These are phyloP conservation scores for Talaromyces adpressus DNA, from an alignment of 495 filamentous ascomycete genomes.

Conservation along the genomic window DNA sequence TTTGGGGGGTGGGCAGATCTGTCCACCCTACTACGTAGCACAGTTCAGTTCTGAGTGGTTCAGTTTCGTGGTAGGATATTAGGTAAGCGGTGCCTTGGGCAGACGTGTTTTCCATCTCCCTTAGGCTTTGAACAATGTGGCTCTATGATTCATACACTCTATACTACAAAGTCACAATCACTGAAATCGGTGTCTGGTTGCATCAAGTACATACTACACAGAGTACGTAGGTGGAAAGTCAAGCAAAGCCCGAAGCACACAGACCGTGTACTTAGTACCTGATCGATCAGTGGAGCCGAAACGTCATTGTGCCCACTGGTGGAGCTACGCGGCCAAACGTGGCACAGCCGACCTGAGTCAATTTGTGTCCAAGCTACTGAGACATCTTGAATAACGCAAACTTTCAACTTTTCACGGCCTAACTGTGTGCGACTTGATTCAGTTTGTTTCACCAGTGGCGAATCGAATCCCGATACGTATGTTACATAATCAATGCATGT, in stretches of 20 bases:
- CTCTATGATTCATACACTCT: no score
- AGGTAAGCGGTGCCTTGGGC: no score
- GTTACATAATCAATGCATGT: neutral
- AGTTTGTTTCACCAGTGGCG: neutral
- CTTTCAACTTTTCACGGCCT: no score
- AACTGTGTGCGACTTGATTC: neutral
- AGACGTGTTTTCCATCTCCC: no score
- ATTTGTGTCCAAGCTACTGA: neutral
- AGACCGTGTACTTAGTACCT: neutral
- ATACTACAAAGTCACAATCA: no score
- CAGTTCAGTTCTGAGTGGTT: no score
- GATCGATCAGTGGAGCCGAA: neutral
- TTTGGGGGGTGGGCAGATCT: neutral
- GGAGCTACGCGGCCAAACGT: neutral
- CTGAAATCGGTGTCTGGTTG: no score
- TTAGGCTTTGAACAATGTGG: no score
- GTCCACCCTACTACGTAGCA: neutral
- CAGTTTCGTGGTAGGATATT: no score
- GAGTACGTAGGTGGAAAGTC: neutral
- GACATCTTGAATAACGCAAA: neutral
- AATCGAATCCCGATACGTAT: neutral
- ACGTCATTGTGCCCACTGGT: neutral
- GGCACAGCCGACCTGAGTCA: neutral
- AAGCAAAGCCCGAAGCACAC: neutral
- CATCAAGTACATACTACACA: no score